phyloP scores from a whole-genome alignment of 208 protist species.

The Trypanosomatidae sp. region DNA sequence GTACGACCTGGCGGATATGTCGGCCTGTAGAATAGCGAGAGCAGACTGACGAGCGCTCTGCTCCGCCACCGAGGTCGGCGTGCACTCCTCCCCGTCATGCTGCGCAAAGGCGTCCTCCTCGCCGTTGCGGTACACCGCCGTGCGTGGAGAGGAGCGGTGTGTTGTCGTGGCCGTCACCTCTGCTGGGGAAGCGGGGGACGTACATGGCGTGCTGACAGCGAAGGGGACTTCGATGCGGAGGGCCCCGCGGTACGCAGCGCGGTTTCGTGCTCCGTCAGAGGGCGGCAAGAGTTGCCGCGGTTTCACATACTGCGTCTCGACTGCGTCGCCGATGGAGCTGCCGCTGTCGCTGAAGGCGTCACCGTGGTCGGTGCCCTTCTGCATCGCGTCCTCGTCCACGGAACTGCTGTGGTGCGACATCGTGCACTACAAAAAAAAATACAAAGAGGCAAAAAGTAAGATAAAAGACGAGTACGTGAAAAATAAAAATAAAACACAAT shows the following conservation, averaged over 20 bases:
- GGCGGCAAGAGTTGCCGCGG: too few species aligned
- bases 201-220: conserved; percentile 7
- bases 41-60: conserved; percentile 27
- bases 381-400: too few species aligned
- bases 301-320: not conserved
- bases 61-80: conserved; percentile 11
- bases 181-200: not conserved
- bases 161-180: too few species aligned
- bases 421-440: too few species aligned
- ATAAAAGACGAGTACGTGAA: too few species aligned
- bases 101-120: conserved; percentile 9
- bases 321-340: not conserved
- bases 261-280: not conserved
- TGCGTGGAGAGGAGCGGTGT: conserved; percentile 4
- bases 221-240: conserved; percentile 29
- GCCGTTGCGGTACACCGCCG: too few species aligned
- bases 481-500: too few species aligned
- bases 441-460: too few species aligned
- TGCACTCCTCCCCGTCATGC: conserved; percentile 15
- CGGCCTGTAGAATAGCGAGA: conserved; percentile 26
- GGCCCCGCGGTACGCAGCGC: not conserved
- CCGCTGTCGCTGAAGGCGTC: too few species aligned
- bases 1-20: too few species aligned
- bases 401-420: too few species aligned
- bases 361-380: too few species aligned